These are phyloP conservation scores for Alliaria petiolata DNA, from an alignment of 345 rosid species.

Conservation along the genomic window DNA sequence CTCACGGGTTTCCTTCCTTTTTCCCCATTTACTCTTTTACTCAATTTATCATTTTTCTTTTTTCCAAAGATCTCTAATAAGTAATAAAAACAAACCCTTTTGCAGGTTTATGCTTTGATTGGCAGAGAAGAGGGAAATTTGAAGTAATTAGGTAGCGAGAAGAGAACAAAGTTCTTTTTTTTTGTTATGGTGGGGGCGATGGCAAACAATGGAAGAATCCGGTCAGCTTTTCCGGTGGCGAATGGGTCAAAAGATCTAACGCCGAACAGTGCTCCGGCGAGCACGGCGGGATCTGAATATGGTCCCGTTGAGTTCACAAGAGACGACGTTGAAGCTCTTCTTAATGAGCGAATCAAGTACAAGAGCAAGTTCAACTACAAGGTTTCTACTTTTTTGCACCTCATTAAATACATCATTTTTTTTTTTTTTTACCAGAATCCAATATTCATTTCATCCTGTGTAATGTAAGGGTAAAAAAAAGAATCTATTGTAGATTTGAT, in stretches of 20 bases:
- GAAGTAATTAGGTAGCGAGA: conserved; percentile 8
- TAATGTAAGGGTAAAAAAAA: neutral
- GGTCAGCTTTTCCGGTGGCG: conserved; percentile 47
- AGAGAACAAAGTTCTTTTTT: neutral
- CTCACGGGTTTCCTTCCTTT: conserved; percentile 30
- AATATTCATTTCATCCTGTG: neutral
- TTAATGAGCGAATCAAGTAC: conserved; percentile 53
- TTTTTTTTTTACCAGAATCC: neutral
- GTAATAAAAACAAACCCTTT: neutral
- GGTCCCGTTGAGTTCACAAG: conserved; percentile 59
- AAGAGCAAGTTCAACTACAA: conserved; percentile 82
- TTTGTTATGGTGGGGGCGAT: conserved; percentile 51
- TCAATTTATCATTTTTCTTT: neutral
- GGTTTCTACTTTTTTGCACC: conserved; percentile 38
- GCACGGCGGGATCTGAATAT: conserved; percentile 59
- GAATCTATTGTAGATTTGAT: neutral
- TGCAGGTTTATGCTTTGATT: conserved; percentile 26
- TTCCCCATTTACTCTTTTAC: neutral
- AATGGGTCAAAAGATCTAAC: conserved; percentile 61
- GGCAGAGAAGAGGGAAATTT: neutral
- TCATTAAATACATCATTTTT: neutral
- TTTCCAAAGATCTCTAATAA: conserved; percentile 22
- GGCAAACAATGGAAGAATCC: conserved; percentile 46
- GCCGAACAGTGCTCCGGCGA: conserved; percentile 48
- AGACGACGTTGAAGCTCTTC: conserved; percentile 60